Percentiles rank a stretch among this genome's conserved stretches.
Conservation (phyloP, 2,329 filamentous ascomycete species). For the Clonostachys chloroleuca region DNA sequence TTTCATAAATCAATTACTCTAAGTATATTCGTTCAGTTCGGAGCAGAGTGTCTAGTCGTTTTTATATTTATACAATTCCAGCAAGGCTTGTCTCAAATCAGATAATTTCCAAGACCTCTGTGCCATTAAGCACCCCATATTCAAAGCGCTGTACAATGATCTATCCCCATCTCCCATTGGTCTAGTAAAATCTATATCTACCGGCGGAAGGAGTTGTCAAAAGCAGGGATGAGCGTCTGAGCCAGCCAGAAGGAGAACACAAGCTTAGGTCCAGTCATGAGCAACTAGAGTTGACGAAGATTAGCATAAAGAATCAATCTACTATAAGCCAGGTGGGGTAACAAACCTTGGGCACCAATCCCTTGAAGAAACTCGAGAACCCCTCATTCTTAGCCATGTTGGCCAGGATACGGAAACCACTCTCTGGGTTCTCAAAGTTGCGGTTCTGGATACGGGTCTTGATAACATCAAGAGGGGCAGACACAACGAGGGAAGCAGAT, state of each 20-base stretch:
- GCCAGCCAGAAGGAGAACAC: slow-evolving; percentile 99
- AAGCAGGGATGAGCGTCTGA: slow-evolving; percentile 94
- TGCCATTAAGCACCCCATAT: neutral
- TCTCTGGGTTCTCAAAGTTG: slow-evolving; percentile 97
- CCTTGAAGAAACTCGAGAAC: slow-evolving; percentile 89
- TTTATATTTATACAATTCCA: neutral
- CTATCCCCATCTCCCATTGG: too few relatives aligned
- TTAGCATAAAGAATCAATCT: slow-evolving; percentile 5
- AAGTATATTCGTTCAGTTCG: too few relatives aligned
- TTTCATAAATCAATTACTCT: too few relatives aligned
- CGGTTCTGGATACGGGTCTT: slow-evolving; percentile 98
- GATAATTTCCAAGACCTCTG: neutral
- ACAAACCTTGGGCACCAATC: slow-evolving; percentile 79
- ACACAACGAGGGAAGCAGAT: slow-evolving; percentile 90
- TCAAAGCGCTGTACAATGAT: too few relatives aligned
- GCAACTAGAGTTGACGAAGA: slow-evolving; percentile 46
- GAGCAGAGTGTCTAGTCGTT: too few relatives aligned
- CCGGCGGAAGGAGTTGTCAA: slow-evolving; percentile 47
- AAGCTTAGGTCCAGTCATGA: slow-evolving; percentile 98
- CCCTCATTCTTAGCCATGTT: slow-evolving; percentile 96
- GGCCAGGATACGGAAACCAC: slow-evolving; percentile 83
- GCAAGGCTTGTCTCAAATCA: neutral
- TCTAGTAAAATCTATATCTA: too few relatives aligned
- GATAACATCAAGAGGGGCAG: slow-evolving; percentile 94
- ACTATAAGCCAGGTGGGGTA: slow-evolving; percentile 1